A percentile compares a stretch with the other conserved stretches of the same genome.
Conservation (phyloP, 169 alveolate genomes). For the Blepharisma undulans region DNA sequence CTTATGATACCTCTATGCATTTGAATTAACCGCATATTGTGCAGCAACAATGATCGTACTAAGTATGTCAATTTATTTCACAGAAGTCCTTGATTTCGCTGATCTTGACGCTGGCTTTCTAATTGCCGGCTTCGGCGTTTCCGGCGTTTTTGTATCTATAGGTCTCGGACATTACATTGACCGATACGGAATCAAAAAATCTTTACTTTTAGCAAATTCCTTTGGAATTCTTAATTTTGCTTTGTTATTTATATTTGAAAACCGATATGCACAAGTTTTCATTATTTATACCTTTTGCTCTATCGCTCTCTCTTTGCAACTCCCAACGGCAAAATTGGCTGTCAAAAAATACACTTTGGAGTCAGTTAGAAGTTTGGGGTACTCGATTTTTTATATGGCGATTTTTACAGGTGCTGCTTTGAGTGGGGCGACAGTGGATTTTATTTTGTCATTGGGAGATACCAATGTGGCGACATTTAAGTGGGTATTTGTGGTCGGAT, state of each 20-base stretch:
- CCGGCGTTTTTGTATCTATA: not conserved
- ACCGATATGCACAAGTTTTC: not conserved
- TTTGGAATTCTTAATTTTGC: not conserved
- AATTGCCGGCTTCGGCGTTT: not conserved
- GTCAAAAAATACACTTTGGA: constrained; percentile 9
- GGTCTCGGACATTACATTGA: not conserved
- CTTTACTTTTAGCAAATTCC: constrained; percentile 11
- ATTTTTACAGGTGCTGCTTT: constrained; percentile 6
- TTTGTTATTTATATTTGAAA: not conserved
- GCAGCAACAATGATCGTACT: not conserved
- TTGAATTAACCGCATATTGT: not conserved
- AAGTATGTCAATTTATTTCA: not conserved
- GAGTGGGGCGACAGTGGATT: not conserved
- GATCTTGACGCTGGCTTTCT: not conserved
- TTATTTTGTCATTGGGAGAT: not conserved
- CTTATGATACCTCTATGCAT: not conserved
- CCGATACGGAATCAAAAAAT: not conserved
- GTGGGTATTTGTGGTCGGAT: not conserved
- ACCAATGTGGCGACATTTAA: not conserved
- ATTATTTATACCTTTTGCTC: not conserved
- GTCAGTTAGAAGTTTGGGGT: constrained; percentile 4
- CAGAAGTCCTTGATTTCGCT: not conserved
- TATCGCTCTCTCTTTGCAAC: not conserved
- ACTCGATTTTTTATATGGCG: not conserved
- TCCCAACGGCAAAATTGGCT: constrained; percentile 18